Base-by-base conservation (phyloP, 306 rosid species). In the Mimosa bimucronata region DNA sequence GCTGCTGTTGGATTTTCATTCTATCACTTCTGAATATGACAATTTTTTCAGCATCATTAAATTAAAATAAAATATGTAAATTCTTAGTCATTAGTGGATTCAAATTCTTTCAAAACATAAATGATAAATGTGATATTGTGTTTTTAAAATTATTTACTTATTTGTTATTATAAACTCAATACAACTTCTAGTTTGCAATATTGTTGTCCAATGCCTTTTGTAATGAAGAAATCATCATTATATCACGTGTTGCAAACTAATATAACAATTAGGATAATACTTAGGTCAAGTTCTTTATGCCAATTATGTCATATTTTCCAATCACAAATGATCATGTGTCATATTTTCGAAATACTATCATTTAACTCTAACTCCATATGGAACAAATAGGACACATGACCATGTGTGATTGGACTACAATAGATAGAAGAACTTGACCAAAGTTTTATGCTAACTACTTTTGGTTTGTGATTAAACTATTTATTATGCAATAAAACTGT, bases 1-100 rank as follows among this genome's bases (percentile, higher is more conserved):
- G 30, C 28, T 70, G 25, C 41, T 60, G 28, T 76, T n/a, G 60
- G 53, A 23, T 41, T 57, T 28, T 53, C n/a, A 52, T 52, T 71
- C 69, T 58, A 29, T 57, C 7, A 34, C 8, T 9, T 34, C 78
- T 73, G n/a, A 34, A 34, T 42, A 52, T 52, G 58, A 18, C 15
- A 1, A 52, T 18, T 52, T 60, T 12, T 3, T 11, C 14, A n/a
- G 28, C 23, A n/a, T n/a, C 62, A 55, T 55, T 26, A 55, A 55
- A 55, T 52, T 3, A 18, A 16, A 34, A 34, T 34, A 34, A 34
- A 34, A 34, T 34, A 6, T 6, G 38, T 34, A 52, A 52, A 52
- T 52, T 16, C 19, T 52, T 18, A 18, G n/a, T 52, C 1, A 52
- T 16, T 52, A 18, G n/a, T 52, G 58, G 0, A 4, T 52, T 18